Conservation (phyloP, 768 basidiomycete genomes). For the Mycena vitilis region DNA sequence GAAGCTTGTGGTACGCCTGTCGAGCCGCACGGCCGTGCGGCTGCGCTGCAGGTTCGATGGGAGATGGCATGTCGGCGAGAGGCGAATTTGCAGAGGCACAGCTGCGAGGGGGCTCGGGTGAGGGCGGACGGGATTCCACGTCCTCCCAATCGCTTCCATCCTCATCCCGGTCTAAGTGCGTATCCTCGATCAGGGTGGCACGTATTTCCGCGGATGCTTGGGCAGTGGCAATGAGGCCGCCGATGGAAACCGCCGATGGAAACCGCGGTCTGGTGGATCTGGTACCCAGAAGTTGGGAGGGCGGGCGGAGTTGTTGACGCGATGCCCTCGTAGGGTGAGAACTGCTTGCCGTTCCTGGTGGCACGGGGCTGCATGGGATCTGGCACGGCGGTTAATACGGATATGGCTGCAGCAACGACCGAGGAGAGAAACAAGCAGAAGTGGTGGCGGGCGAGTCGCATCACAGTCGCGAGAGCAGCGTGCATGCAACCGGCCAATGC, state of each 20-base stretch:
- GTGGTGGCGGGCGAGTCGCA: too few relatives aligned
- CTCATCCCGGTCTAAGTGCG: background rate
- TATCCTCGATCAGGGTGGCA: background rate
- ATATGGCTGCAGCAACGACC: too few relatives aligned
- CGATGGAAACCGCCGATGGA: too few relatives aligned
- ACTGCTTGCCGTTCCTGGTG: background rate
- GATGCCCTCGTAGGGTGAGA: background rate
- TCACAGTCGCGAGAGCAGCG: too few relatives aligned
- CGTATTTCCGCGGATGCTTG: background rate
- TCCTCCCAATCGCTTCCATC: conserved; percentile 13
- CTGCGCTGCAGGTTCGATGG: too few relatives aligned
- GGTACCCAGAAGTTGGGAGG: too few relatives aligned
- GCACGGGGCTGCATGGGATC: too few relatives aligned
- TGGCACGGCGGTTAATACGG: too few relatives aligned
- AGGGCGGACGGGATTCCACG: background rate
- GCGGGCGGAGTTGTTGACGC: too few relatives aligned
- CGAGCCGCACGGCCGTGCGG: background rate
- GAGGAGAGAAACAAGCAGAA: too few relatives aligned
- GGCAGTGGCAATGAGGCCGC: background rate
- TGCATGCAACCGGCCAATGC: too few relatives aligned
- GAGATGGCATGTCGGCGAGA: background rate
- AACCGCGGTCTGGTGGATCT: background rate
- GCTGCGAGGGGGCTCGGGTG: background rate
- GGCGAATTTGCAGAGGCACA: background rate
- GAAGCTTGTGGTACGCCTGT: background rate